phyloP scores from a whole-genome alignment of 805 yeast species.

The Cyberlindnera veronae region DNA sequence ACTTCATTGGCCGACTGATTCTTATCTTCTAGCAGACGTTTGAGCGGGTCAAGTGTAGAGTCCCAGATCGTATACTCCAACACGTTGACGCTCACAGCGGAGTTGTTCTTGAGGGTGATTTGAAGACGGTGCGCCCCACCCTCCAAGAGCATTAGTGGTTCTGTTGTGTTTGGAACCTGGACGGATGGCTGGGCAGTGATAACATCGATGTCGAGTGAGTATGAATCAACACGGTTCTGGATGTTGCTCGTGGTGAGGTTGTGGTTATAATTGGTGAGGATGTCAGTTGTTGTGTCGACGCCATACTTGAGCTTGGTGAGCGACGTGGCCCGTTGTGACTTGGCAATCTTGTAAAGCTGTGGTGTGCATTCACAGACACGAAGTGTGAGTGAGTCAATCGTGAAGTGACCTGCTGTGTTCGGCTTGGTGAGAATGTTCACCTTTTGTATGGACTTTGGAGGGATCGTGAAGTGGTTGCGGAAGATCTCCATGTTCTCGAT shows the following conservation, averaged over 20 bases:
- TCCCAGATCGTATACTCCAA: constrained; percentile 65
- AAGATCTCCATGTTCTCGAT: constrained; percentile 33
- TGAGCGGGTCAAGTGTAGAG: constrained; percentile 65
- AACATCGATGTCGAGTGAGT: constrained; percentile 32
- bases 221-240: constrained; percentile 18
- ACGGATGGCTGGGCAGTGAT: constrained; percentile 59
- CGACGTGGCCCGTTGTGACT: constrained; percentile 27
- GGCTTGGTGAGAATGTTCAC: constrained; percentile 49
- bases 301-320: constrained; percentile 28
- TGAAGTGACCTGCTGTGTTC: constrained; percentile 42
- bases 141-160: constrained; percentile 67
- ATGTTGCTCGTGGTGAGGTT: constrained; percentile 19
- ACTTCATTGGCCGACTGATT: constrained; percentile 56
- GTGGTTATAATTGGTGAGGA: constrained; percentile 11
- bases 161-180: constrained; percentile 46
- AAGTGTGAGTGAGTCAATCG: constrained; percentile 48
- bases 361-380: constrained; percentile 47
- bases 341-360: constrained; percentile 42
- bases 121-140: constrained; percentile 61
- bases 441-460: constrained; percentile 34
- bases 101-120: constrained; percentile 53
- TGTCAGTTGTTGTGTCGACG: not conserved
- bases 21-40: constrained; percentile 47
- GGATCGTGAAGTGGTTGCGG: constrained; percentile 32
- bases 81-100: constrained; percentile 51